A percentile compares a stretch with the other conserved stretches of the same genome.
Evolutionary conservation across 345 rosid species (phyloP).

Genomic region (Cochlearia excelsa): DNA sequence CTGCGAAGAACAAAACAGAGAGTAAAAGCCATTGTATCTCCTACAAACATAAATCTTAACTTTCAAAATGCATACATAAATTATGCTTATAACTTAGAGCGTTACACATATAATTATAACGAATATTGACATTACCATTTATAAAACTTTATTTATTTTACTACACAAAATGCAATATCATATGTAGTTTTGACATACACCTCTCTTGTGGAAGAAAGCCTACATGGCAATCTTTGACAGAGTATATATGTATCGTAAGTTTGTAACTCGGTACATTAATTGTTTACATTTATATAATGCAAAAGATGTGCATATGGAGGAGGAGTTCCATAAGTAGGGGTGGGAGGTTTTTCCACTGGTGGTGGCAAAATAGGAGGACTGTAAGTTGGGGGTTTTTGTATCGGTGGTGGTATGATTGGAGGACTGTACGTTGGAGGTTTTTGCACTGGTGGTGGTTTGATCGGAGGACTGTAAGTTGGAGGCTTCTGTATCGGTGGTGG

Average conservation of each 20-base stretch:
- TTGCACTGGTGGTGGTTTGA: not conserved
- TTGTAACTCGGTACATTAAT: not conserved
- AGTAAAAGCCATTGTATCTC: too few species aligned
- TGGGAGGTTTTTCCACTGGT: not conserved
- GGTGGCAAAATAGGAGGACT: not conserved
- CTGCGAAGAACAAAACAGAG: too few species aligned
- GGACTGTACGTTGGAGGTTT: constrained; percentile 17
- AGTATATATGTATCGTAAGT: not conserved
- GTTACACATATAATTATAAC: not conserved
- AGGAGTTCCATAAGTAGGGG: constrained; percentile 20
- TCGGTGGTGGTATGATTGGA: not conserved
- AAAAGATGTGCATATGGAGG: constrained; percentile 30
- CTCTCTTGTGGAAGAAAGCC: constrained; percentile 9
- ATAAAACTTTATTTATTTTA: constrained; percentile 31
- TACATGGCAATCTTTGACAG: not conserved
- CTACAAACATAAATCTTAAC: too few species aligned
- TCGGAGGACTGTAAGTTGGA: constrained; percentile 4
- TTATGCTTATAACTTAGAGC: not conserved
- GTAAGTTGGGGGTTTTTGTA: not conserved
- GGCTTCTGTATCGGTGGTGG: constrained; percentile 12
- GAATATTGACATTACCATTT: constrained; percentile 1
- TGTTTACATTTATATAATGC: not conserved
- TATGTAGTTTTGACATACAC: constrained; percentile 18
- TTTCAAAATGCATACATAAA: not conserved
- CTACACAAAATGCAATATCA: constrained; percentile 16